Base-by-base conservation (phyloP, 139 green algal genomes). In the Chlorella sp. region DNA sequence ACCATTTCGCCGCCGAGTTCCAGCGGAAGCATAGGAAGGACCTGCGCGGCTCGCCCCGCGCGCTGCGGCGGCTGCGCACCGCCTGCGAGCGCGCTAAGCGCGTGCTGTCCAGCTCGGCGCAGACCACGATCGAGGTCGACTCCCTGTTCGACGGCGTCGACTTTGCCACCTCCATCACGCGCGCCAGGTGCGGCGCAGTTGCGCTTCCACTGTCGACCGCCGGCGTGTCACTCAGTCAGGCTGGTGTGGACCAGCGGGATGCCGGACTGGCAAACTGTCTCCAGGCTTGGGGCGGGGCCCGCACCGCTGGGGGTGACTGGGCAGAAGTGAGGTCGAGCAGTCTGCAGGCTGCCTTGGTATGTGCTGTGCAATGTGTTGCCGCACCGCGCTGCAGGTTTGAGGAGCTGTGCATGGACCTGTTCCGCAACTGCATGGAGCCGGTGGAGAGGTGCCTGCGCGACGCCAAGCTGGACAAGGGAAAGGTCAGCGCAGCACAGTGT, bases 1-100 rank as follows among this genome's bases (percentile, higher is more conserved):
- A 49, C 27, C 64, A 72, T 31, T 72, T 77, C 17, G 72, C 62
- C 1, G 5, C 35, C 79, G 94, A 98, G 82, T 98, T 98, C 87
- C 97, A 97, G 91, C 82, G 94, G 77, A 97, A 97, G 90, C 79
- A 97, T 89, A 97, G 96, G 87, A 98, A 97, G 86, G 91, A 97
- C 74, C 90, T 98, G 77, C 88, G 72, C 62, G 29, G 2, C 63
- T 59, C 34, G 26, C 77, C 78, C 30, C 77, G 79, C 49, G 73
- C 76, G 2, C 70, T 82, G 74, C 71, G 79, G 23, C 50, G 93
- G 24, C 84, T 97, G 76, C 80, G 84, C 49, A 96, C 87, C 23
- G 84, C 91, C 22, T 93, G 86, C 69, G 93, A 97, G 86, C 84
- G 91, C 67, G 93, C 92, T 35, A 97, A 77, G 72, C 49, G 62